Evolutionary conservation across 1,139 yeast genomes (phyloP).

Genomic region (Pichia sp.): DNA sequence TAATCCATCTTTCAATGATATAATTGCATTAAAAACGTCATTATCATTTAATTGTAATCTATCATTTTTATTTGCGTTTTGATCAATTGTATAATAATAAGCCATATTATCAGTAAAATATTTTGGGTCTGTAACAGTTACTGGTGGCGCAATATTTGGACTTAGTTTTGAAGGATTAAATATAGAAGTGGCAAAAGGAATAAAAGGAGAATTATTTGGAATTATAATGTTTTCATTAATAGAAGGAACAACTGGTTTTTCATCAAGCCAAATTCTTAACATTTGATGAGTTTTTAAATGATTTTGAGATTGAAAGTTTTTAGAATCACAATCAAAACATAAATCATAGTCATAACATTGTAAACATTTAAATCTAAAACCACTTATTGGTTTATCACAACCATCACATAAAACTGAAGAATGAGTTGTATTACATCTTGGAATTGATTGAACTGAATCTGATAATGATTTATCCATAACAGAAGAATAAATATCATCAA

Average conservation of each 20-base stretch:
- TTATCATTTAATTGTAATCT: neutral
- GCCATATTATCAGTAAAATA: neutral
- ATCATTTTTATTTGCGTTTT: neutral
- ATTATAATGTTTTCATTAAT: neutral
- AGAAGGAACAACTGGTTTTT: constrained; percentile 7
- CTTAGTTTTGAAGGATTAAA: no score
- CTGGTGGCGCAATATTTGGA: neutral
- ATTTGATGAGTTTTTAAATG: constrained; percentile 30
- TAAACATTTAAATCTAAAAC: constrained; percentile 48
- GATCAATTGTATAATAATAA: neutral
- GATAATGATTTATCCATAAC: neutral
- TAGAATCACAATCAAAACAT: constrained; percentile 44
- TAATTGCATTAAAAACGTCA: neutral
- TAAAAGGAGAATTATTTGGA: no score
- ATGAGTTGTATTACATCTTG: constrained; percentile 19
- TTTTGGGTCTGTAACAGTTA: neutral
- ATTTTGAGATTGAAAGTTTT: constrained; percentile 17
- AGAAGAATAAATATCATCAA: constrained; percentile 4
- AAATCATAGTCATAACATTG: constrained; percentile 52
- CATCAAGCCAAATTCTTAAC: constrained; percentile 26
- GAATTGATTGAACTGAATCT: neutral
- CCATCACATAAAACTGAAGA: constrained; percentile 37
- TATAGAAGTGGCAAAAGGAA: no score
- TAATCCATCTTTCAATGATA: neutral
- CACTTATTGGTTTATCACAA: constrained; percentile 37